Evolutionary conservation across 352 stramenopile genomes (phyloP), one percentile per base, ranked within the genome.

Genomic region (Globisporangium spiculum): DNA sequence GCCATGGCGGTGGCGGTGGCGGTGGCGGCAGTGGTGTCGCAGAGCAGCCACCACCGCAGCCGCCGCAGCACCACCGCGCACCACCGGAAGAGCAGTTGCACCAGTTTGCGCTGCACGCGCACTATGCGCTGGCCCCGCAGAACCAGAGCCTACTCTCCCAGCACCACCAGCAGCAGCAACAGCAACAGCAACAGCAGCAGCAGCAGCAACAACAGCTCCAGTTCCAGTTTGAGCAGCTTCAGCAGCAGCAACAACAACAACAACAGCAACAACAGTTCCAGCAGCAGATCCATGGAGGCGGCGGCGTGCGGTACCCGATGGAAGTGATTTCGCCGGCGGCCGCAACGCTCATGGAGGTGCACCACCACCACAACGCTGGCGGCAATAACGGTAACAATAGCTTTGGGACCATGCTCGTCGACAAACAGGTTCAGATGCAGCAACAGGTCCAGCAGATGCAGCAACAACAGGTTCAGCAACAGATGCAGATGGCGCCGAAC

Each of bases 61-160:
- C 77, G 56, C 56, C 68, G 18, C 54, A 70, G 12, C 58, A 72
- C 8, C 68, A 76, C 12, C 66, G 74, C 8, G 57, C 53, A 22
- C 79, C 83, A 72, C 73, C 88, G 4, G 70, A 82, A 30, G 66
- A 76, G 34, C 77, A 89, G 71, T 72, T 86, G 32, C 50, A 56
- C 36, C 74, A 80, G 53, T 78, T 72, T 24, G 81, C 75, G 2
- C 71, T 92, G 20, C 53, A 79, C 5, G 58, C 65, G 52, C 59
- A 67, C 36, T 66, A 67, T 26, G 27, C 66, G 36, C 50, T 68
- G 7, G 55, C 55, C 22, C 58, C 34, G 24, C 69, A 58, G 48
- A 65, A 41, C 54, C 50, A 58, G 32, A 22, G 41, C 6, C 44
- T 64, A 54, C 52, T 68, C 55, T 7, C 32, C 26, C 58, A 48